Evolutionary conservation across 805 yeast genomes (phyloP), one percentile per base, ranked within the genome.

Genomic region (Debaryomyces maramus): DNA sequence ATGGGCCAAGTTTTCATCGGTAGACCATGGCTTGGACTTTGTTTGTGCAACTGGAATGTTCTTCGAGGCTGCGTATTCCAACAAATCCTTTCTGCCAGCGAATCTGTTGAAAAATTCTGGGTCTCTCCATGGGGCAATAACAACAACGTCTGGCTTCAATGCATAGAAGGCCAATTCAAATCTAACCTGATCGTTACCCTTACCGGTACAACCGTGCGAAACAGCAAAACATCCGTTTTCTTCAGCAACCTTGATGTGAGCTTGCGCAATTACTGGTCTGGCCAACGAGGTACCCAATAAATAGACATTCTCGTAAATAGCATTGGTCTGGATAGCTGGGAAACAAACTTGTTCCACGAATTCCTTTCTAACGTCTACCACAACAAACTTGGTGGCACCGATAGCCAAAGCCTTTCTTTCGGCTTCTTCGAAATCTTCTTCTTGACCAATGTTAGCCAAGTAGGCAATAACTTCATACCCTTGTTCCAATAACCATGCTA

Each of bases 101-200:
- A 93, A 93, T 73, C 95, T 81, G 69, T 88, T 82, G 72, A 89
- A 89, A 70, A 93, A 93, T 27, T 60, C 85, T 22, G 99, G 99
- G 64, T 86, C 87, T 80, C 99, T 88, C 99, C 99, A 93, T 66
- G 99, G 99, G 32, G 99, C 97, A 72, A 93, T 91, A 55, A 88
- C 96, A 62, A 79, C 75, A 55, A 93, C 96, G 61, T 90, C 98
- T 31, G 99, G 99, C 74, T 93, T 90, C 67, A 93, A 80, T 26
- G 98, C 99, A 69, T 93, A 93, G 78, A 93, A 93, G 6, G 95
- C 84, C 46, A 93, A 77, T 73, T 93, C 99, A 65, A 93, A 93
- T 72, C 99, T 85, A 51, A 93, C 97, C 75, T 93, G 99, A 70
- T 93, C 99, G 66, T 93, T 93, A 73, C 99, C 99, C 76, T 93